phyloP scores from a whole-genome alignment of 2,329 filamentous ascomycete genomes.

The Nemania serpens region DNA sequence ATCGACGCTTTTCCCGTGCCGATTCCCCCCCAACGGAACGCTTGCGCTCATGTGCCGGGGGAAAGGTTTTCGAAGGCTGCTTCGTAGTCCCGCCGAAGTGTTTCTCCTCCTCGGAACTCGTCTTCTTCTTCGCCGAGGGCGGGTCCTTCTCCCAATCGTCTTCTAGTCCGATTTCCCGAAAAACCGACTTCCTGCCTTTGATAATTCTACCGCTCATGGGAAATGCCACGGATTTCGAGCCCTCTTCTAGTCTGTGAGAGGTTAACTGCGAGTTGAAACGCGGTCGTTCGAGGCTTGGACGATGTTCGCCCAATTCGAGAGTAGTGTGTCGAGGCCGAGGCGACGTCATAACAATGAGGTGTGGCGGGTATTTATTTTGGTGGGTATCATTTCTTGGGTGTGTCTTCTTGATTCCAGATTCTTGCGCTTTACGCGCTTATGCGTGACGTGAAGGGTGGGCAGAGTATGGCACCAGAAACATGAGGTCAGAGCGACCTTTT shows the following conservation, averaged over 20 bases:
- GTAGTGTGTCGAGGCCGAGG: slow-evolving; percentile 28
- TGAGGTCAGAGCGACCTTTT: slow-evolving; percentile 36
- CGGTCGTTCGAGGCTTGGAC: slow-evolving; percentile 44
- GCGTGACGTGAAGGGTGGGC: slow-evolving; percentile 17
- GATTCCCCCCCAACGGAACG: slow-evolving; percentile 29
- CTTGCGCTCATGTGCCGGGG: slow-evolving; percentile 37
- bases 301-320: slow-evolving; percentile 27
- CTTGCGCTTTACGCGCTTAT: slow-evolving; percentile 6
- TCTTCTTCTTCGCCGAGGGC: slow-evolving; percentile 34
- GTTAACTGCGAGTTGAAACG: slow-evolving; percentile 57
- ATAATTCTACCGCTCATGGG: slow-evolving; percentile 51
- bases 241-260: slow-evolving; percentile 56
- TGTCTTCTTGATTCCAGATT: slow-evolving; percentile 12
- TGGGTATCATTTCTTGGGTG: slow-evolving; percentile 16
- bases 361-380: not conserved
- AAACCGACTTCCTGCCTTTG: slow-evolving; percentile 57
- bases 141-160: slow-evolving; percentile 36
- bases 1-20: slow-evolving; percentile 38
- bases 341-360: slow-evolving; percentile 34
- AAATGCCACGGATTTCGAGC: slow-evolving; percentile 47
- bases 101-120: slow-evolving; percentile 39
- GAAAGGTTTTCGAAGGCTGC: slow-evolving; percentile 37
- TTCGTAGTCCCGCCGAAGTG: slow-evolving; percentile 41
- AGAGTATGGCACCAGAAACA: slow-evolving; percentile 21
- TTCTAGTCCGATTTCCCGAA: slow-evolving; percentile 56